Evolutionary conservation across 257 asterid genomes (phyloP), one percentile per base, ranked within the genome.

Genomic region (Nemophila menziesii): DNA sequence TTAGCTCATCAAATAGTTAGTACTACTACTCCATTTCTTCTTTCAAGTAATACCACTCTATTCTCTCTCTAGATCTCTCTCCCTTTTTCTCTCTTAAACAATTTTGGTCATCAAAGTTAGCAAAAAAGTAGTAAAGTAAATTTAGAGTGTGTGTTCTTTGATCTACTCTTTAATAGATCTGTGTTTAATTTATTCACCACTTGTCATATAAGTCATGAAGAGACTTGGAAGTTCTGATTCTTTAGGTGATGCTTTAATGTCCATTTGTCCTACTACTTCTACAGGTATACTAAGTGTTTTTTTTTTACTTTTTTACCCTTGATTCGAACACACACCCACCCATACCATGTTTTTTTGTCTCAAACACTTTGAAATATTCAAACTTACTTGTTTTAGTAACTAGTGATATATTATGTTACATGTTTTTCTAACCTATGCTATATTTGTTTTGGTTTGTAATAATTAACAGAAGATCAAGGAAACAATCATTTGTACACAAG

Each of bases 241-340:
- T 75, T 80, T 93, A 33, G 63, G 80, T 79, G 83, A 89, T 62
- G 89, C 75, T 62, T 58, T 83, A 65, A 83, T 87, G 78, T 54
- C 95, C 68, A 73, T 83, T 53, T 87, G 92, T 73, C 97, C 95
- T 55, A 70, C 71, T 58, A 70, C 69, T 58, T 53, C 93, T 43
- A 54, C 95, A 87, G 97, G 97, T 85, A 95, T 84, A 67, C 68
- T 60, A 47, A 22, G 41, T n/a, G 33, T 40, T 18, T 36, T 29
- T 37, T 36, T 14, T 18, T 50, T 20, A 42, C 38, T 60, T 60
- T 23, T 44, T 55, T 43, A 23, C 27, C 41, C 21, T 37, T 17
- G 55, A 63, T 62, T 67, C 60, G 58, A 59, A 45, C 71, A 57
- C n/a, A n/a, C n/a, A n/a, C n/a, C n/a, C 46, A 38, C 51, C 16